These are phyloP conservation scores for Tanacetum coccineum DNA, from an alignment of 129 eudicot species.

Conservation along the genomic window DNA sequence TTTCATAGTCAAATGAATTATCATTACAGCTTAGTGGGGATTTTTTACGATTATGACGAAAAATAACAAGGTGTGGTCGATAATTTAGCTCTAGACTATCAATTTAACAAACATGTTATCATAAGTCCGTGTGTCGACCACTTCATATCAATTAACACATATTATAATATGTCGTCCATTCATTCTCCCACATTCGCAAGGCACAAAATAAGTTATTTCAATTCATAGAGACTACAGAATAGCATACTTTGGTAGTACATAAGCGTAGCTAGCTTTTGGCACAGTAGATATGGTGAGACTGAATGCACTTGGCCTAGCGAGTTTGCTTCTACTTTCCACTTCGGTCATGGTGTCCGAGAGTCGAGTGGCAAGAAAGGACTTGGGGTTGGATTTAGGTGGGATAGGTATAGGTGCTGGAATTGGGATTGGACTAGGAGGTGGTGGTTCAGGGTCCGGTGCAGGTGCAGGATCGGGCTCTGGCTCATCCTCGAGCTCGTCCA, in stretches of 20 bases:
- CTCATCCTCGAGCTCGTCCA: conserved; percentile 40
- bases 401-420: conserved; percentile 57
- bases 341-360: conserved; percentile 39
- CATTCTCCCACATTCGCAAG: conserved; percentile 14
- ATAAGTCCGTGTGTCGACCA: conserved; percentile 23
- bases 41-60: too few species aligned
- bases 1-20: too few species aligned
- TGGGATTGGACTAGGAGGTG: conserved; percentile 60
- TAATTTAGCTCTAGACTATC: too few species aligned
- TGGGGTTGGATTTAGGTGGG: conserved; percentile 60
- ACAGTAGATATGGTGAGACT: conserved; percentile 22
- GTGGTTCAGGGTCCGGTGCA: conserved; percentile 59
- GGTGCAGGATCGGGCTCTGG: conserved; percentile 30
- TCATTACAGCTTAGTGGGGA: too few species aligned
- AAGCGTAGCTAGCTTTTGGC: background rate
- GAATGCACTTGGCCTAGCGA: conserved; percentile 26
- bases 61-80: too few species aligned
- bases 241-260: background rate
- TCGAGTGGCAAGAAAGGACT: conserved; percentile 63
- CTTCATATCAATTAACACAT: background rate
- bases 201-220: background rate
- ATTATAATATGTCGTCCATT: conserved; percentile 29
- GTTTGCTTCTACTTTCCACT: conserved; percentile 38
- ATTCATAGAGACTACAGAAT: too few species aligned
- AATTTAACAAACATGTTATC: background rate